These are phyloP conservation scores for Cyclanthera cordifolia DNA, from an alignment of 306 rosid genomes.

Conservation along the genomic window DNA sequence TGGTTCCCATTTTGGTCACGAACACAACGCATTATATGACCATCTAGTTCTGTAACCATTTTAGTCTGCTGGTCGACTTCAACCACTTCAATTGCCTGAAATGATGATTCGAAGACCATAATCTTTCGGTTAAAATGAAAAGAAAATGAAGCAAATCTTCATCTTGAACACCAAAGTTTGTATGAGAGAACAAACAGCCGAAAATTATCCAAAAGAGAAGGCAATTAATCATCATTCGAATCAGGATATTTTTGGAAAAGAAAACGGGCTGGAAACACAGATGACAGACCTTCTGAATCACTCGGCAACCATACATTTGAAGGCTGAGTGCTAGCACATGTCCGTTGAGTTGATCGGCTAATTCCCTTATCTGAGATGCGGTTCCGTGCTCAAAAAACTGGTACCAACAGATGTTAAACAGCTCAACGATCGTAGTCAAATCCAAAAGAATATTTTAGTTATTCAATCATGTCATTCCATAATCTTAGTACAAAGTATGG, in stretches of 20 bases:
- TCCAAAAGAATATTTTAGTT: not conserved
- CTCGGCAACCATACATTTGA: conserved; percentile 99
- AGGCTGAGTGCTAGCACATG: conserved; percentile 90
- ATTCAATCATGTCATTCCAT: too few relatives aligned
- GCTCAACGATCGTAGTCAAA: not conserved
- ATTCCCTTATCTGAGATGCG: conserved; percentile 68
- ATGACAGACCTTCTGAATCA: conserved; percentile 74
- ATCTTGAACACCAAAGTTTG: not conserved
- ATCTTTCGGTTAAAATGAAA: not conserved
- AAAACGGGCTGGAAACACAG: not conserved
- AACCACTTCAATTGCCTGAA: conserved; percentile 91
- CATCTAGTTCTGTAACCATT: conserved; percentile 86
- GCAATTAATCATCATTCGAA: not conserved
- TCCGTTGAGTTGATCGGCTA: conserved; percentile 69
- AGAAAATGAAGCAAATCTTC: not conserved
- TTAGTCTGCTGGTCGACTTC: conserved; percentile 70
- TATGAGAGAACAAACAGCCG: not conserved
- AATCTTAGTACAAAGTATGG: too few relatives aligned
- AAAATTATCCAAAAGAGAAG: too few relatives aligned
- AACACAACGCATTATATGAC: conserved; percentile 88
- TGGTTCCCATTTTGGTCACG: conserved; percentile 99
- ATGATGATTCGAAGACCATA: not conserved
- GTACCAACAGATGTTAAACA: conserved; percentile 9
- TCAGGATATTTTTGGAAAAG: not conserved
- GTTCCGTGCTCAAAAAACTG: conserved; percentile 98